Conservation (phyloP, 495 filamentous ascomycete genomes). For the Tuber melanosporum region DNA sequence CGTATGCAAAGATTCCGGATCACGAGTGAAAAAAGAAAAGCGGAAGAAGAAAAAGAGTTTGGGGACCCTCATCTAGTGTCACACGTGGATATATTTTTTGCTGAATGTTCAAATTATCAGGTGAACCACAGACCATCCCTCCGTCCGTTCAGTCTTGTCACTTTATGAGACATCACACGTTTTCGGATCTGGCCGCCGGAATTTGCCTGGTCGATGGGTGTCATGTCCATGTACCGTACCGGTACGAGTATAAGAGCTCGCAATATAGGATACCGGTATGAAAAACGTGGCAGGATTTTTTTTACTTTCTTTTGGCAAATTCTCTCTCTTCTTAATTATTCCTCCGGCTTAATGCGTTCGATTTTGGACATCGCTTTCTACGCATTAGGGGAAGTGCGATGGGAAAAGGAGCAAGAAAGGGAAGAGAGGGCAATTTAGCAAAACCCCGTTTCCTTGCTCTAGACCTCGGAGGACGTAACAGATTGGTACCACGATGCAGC, state of each 20-base stretch:
- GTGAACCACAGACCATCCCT: background rate
- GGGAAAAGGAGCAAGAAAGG: background rate
- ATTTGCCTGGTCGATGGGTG: background rate
- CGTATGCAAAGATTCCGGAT: background rate
- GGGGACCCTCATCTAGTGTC: background rate
- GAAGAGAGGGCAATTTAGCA: background rate
- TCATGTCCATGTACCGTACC: background rate
- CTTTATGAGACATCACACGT: background rate
- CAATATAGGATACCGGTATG: background rate
- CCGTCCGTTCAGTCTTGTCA: background rate
- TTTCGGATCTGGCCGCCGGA: background rate
- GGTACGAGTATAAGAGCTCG: background rate
- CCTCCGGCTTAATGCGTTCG: background rate
- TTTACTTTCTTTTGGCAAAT: background rate
- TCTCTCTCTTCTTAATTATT: background rate
- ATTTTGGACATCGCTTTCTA: background rate
- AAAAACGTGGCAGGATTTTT: background rate
- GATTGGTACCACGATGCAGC: background rate
- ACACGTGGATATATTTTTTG: background rate
- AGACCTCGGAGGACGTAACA: background rate
- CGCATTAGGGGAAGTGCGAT: background rate
- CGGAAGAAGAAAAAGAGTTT: background rate
- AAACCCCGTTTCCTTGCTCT: background rate
- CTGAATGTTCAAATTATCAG: background rate
- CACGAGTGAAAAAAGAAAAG: background rate